Conservation (phyloP, 345 rosid species). For the Bruguiera sexangula region DNA sequence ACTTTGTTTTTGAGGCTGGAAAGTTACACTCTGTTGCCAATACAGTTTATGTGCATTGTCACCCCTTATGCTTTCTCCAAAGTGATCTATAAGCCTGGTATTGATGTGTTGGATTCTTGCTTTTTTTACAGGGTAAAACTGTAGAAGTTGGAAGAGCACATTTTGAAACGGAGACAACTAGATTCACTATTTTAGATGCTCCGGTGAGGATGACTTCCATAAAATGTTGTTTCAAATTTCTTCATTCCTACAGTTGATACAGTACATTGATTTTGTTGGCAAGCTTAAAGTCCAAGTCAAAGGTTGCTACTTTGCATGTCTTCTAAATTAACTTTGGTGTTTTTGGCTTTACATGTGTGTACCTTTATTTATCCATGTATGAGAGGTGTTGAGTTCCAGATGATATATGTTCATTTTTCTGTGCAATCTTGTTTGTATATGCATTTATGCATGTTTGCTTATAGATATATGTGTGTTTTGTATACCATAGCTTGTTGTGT, state of each 20-base stretch:
- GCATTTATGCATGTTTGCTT: no score
- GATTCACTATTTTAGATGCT: constrained; percentile 99
- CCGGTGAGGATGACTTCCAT: constrained; percentile 53
- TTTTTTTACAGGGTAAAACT: constrained; percentile 65
- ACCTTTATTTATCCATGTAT: no score
- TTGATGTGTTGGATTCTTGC: background rate
- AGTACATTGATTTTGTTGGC: background rate
- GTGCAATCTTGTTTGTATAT: no score
- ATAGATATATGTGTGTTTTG: no score
- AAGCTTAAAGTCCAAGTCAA: no score
- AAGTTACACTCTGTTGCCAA: background rate
- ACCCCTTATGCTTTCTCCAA: background rate
- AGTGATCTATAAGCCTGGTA: background rate
- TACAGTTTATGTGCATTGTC: constrained; percentile 2
- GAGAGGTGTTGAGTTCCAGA: no score
- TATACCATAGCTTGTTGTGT: no score
- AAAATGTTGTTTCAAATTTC: background rate
- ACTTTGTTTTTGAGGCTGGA: background rate
- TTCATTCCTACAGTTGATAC: constrained; percentile 32
- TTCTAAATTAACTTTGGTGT: background rate
- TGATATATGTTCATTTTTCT: no score
- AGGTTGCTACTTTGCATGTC: background rate
- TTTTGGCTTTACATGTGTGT: no score
- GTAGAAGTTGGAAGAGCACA: constrained; percentile 99
- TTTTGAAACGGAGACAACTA: constrained; percentile 87